Evolutionary conservation across 345 rosid species (phyloP).

Genomic region (Geranium brycei): DNA sequence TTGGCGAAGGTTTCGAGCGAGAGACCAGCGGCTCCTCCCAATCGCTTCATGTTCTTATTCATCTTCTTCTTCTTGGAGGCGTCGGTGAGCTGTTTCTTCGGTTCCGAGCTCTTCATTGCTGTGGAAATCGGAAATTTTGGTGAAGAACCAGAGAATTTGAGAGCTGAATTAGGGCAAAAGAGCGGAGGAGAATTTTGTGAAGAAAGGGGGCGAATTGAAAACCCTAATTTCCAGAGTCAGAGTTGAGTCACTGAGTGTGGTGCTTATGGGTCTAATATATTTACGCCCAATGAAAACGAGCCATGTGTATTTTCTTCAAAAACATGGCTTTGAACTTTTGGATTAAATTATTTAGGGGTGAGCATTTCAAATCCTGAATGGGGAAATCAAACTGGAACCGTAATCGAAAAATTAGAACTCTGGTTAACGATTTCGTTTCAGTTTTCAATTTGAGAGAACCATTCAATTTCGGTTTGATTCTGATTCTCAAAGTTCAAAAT

Average conservation of each 20-base stretch:
- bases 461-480: too few relatives aligned
- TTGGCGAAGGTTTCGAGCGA: conserved; percentile 74
- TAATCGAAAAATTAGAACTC: too few relatives aligned
- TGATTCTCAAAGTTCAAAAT: too few relatives aligned
- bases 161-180: background rate
- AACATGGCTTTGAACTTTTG: too few relatives aligned
- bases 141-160: background rate
- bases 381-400: too few relatives aligned
- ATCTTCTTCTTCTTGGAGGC: conserved; percentile 19
- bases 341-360: too few relatives aligned
- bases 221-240: background rate
- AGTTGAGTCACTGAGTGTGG: background rate
- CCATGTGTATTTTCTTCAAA: too few relatives aligned
- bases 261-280: too few relatives aligned
- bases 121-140: background rate
- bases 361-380: too few relatives aligned
- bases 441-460: too few relatives aligned
- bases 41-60: conserved; percentile 52
- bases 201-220: background rate
- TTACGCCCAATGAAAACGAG: too few relatives aligned
- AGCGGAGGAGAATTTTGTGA: background rate
- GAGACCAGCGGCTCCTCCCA: conserved; percentile 66
- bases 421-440: too few relatives aligned
- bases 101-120: conserved; percentile 29
- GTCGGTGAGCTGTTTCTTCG: background rate